Evolutionary conservation across 2,329 filamentous ascomycete species (phyloP).

Genomic region (Aspergillus sp.): DNA sequence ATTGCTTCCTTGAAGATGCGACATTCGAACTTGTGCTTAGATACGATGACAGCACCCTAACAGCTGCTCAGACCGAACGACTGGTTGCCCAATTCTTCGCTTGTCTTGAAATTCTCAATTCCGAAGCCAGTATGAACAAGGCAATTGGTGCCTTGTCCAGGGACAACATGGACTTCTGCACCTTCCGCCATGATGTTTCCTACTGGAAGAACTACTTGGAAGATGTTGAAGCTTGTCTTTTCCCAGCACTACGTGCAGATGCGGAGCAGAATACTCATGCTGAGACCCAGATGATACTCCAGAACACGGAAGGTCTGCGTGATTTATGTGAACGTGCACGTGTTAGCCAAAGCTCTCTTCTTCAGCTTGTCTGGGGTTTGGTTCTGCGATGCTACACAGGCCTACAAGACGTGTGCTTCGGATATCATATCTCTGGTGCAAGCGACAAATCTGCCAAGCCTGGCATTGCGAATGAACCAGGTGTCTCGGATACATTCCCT

Average conservation of each 20-base stretch:
- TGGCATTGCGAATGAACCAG: slow-evolving; percentile 14
- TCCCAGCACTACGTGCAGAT: slow-evolving; percentile 36
- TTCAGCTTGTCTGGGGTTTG: slow-evolving; percentile 50
- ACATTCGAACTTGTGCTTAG: slow-evolving; percentile 7
- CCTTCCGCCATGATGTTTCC: slow-evolving; percentile 33
- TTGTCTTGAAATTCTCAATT: slow-evolving; percentile 8
- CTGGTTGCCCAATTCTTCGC: slow-evolving; percentile 14
- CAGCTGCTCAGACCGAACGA: slow-evolving; percentile 9
- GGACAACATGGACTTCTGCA: slow-evolving; percentile 27
- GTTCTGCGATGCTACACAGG: slow-evolving; percentile 47
- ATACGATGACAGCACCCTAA: slow-evolving; percentile 15
- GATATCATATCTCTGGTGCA: slow-evolving; percentile 41
- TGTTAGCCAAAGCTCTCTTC: slow-evolving; percentile 25
- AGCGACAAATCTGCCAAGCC: slow-evolving; percentile 34
- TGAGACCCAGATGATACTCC: slow-evolving; percentile 21
- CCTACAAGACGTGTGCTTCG: slow-evolving; percentile 50
- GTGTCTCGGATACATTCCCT: slow-evolving; percentile 22
- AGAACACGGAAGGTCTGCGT: slow-evolving; percentile 25
- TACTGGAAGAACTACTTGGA: slow-evolving; percentile 51
- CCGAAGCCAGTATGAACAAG: slow-evolving; percentile 15
- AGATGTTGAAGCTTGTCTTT: slow-evolving; percentile 50
- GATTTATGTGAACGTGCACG: slow-evolving; percentile 24
- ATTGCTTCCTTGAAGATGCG: slow-evolving; percentile 7
- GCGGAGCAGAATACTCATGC: slow-evolving; percentile 9
- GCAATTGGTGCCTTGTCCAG: slow-evolving; percentile 20